Evolutionary conservation across 1,284 basidiomycete species (phyloP).

Genomic region (Cystobasidiaceae sp.): DNA sequence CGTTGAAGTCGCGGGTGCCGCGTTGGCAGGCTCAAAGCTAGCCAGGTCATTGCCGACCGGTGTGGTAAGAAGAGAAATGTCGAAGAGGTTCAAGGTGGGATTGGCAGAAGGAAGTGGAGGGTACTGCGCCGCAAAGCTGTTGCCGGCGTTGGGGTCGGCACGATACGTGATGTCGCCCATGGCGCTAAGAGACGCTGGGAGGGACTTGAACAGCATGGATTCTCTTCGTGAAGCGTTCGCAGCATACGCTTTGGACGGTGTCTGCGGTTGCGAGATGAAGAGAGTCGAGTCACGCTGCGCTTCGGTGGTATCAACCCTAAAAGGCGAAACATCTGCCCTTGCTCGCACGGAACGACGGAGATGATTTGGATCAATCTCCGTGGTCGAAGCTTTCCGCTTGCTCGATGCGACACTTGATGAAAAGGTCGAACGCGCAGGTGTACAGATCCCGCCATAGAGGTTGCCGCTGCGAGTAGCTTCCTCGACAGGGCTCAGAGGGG

Average conservation of each 20-base stretch:
- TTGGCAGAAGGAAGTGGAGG: no score
- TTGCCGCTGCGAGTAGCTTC: not conserved
- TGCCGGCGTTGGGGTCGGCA: not conserved
- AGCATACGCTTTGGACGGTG: not conserved
- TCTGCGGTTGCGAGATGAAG: slow-evolving; percentile 14
- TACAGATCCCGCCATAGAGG: not conserved
- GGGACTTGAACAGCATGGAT: slow-evolving; percentile 1
- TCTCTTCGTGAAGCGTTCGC: no score
- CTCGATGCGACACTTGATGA: not conserved
- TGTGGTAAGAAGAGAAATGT: no score
- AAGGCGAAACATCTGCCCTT: slow-evolving; percentile 2
- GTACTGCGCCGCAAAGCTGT: not conserved
- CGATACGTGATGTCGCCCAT: no score
- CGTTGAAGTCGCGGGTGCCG: no score
- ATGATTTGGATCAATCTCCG: not conserved
- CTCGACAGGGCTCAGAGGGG: no score
- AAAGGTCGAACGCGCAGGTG: not conserved
- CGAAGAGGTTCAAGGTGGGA: no score
- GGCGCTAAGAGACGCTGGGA: slow-evolving; percentile 1
- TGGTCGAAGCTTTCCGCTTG: not conserved
- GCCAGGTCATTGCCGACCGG: no score
- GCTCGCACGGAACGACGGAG: slow-evolving; percentile 10
- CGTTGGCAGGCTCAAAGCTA: no score
- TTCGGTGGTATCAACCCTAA: slow-evolving; percentile 8
- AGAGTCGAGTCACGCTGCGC: slow-evolving; percentile 12